Evolutionary conservation across 352 stramenopile genomes (phyloP), one percentile per base, ranked within the genome.

Genomic region (Blastocystis sp.): DNA sequence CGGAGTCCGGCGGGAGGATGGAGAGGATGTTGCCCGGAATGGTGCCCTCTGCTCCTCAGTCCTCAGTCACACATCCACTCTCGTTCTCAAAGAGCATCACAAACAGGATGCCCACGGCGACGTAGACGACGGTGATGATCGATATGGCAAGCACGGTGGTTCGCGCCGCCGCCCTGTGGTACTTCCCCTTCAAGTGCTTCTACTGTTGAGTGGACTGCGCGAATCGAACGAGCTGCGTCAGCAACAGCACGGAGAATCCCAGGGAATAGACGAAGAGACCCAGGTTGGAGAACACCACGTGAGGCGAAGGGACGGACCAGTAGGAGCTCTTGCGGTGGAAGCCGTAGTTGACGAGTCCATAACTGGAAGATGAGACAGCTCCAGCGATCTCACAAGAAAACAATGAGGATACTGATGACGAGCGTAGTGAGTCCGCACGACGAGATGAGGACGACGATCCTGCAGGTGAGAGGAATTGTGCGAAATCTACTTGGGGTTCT

Each of bases 241-340:
- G 35, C 35, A 89, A 39, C 26, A 79, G 50, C 6, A 67, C 29
- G 19, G 67, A 79, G 67, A 80, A 78, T 29, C 63, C 79, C 12
- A 89, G 79, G 1, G 79, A 89, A 31, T 80, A 89, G 12, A 79
- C 60, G 60, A 78, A 66, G 21, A 89, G 31, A 33, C 79, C 79
- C 29, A 89, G 50, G 12, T 89, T 77, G 67, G 63, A 67, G 61
- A 89, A 45, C 19, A 89, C 78, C 12, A 37, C 79, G 35, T 21
- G 35, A 9, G 62, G 16, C 16, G 59, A 78, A 6, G 39, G 26
- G 1, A 62, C 61, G 16, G 19, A 89, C 26, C 63, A 31, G 41
- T 80, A 80, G 3, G 12, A 55, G 16, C 3, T 2, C 19, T 77
- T 35, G 31, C 9, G 67, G 29, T 13, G 29, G 24, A 89, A 71